Conservation (phyloP, 805 yeast genomes). For the Teunomyces gatunensis region DNA sequence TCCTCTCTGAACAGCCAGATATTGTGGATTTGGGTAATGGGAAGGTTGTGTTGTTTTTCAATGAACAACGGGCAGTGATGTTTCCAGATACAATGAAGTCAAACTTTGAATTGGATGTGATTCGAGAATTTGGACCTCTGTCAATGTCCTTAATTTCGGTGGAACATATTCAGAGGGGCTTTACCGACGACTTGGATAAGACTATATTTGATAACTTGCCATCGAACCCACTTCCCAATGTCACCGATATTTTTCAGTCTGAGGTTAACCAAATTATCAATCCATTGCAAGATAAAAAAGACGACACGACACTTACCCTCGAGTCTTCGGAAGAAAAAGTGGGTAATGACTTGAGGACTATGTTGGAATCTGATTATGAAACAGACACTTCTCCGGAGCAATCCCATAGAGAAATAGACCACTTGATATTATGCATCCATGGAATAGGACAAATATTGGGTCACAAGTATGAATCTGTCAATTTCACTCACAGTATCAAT, state of each 20-base stretch:
- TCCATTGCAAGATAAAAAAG: conserved; percentile 9
- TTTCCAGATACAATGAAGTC: conserved; percentile 45
- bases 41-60: conserved; percentile 37
- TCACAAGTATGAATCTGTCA: conserved; percentile 70
- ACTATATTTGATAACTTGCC: conserved; percentile 31
- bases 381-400: conserved; percentile 15
- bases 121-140: conserved; percentile 33
- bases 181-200: conserved; percentile 30
- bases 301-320: conserved; percentile 11
- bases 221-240: conserved; percentile 29
- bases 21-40: conserved; percentile 32
- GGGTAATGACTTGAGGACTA: conserved; percentile 36
- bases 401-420: conserved; percentile 46
- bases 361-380: conserved; percentile 51
- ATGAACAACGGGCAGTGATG: conserved; percentile 44
- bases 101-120: conserved; percentile 33
- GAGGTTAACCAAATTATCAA: conserved; percentile 25
- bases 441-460: conserved; percentile 94
- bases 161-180: conserved; percentile 51
- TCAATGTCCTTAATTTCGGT: conserved; percentile 43
- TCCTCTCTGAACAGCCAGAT: conserved; percentile 25
- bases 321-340: conserved; percentile 8
- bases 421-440: conserved; percentile 82
- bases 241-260: conserved; percentile 29
- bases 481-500: conserved; percentile 83